Evolutionary conservation across 2,329 filamentous ascomycete genomes (phyloP), one percentile per base, ranked within the genome.

Genomic region (Cercospora berteroae): DNA sequence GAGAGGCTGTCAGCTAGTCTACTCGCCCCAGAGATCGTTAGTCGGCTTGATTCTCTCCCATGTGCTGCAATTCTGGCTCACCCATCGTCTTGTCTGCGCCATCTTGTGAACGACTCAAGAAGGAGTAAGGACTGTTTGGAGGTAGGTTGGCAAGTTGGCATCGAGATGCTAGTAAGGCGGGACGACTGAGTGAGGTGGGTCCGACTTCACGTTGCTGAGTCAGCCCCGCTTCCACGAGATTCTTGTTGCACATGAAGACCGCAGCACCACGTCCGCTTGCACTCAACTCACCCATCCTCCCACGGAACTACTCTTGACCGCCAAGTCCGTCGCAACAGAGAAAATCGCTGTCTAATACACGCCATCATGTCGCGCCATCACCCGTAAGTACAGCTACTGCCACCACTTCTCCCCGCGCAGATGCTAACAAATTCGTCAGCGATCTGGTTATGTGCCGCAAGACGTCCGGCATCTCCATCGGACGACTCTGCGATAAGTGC

Each of bases 381-480:
- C 81, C 94, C 94, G 90, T 91, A 85, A 84, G 88, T 84, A 10
- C 9, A 18, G 33, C 80, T 75, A 23, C 48, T 42, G 44, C 63
- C 31, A 33, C 42, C 48, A 44, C 23, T 33, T 59, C 25, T 18
- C 12, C 36, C 16, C 5, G 5, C 13, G 12, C 50, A 59, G 58
- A 10, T 74, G 70, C 78, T 76, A 65, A 60, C 48, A 42, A 13
- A 42, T 25, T 36, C 31, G 33, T 55, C 63, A 92, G 90, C 81
- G 95, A 99, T 85, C 90, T 99, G 74, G 95, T 99, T 76, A 98
- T 98, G 94, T 99, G 95, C 88, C 94, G 94, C 84, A 99, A 99
- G 84, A 94, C 97, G 81, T 86, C 94, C 69, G 95, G 95, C 82
- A 97, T 98, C 80, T 92, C 94, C 77, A 97, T 99, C 87, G 95